phyloP scores from a whole-genome alignment of 2,329 filamentous ascomycete genomes.

The Fusarium mangiferae region DNA sequence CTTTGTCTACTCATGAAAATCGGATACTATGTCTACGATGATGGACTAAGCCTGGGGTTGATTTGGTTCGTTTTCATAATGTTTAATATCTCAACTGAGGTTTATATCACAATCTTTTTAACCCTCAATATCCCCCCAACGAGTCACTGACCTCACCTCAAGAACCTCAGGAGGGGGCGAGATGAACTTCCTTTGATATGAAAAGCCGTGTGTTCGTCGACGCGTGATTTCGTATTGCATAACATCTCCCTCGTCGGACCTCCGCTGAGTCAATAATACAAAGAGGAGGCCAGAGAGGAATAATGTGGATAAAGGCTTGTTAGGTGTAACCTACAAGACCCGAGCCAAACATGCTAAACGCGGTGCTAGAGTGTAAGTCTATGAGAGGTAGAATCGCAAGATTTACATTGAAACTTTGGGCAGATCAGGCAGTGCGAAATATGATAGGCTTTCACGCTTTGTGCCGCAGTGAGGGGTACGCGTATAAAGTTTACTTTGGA shows the following conservation, averaged over 20 bases:
- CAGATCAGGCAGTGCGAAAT: too few relatives aligned
- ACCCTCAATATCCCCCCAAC: too few relatives aligned
- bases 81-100: too few relatives aligned
- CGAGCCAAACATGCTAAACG: too few relatives aligned
- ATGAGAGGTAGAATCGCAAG: not conserved
- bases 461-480: accelerated
- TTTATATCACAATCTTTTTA: too few relatives aligned
- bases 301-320: accelerated
- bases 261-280: too few relatives aligned
- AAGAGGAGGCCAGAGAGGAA: not conserved
- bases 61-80: not conserved
- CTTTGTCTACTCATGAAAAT: not conserved
- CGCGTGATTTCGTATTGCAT: too few relatives aligned
- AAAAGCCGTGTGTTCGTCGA: too few relatives aligned
- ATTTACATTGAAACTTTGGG: not conserved
- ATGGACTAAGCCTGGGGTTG: not conserved
- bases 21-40: not conserved
- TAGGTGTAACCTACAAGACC: accelerated
- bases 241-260: too few relatives aligned
- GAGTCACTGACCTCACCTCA: too few relatives aligned
- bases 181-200: accelerated
- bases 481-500: not conserved
- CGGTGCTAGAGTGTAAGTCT: not conserved
- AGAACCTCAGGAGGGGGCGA: too few relatives aligned
- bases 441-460: too few relatives aligned